These are phyloP conservation scores for Turritis glabra DNA, from an alignment of 345 rosid genomes.

Conservation along the genomic window DNA sequence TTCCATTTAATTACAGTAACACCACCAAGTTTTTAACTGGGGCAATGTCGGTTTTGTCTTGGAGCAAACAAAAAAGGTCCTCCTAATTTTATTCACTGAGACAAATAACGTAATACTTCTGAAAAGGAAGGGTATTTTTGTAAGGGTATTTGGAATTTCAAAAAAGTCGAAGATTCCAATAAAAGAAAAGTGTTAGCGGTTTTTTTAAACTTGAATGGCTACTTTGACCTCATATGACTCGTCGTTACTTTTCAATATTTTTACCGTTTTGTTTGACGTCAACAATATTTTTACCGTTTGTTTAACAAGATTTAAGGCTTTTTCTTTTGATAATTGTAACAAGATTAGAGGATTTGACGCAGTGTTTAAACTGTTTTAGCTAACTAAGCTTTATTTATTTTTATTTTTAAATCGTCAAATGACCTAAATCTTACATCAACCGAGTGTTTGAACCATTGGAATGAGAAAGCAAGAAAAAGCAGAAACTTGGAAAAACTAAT, in stretches of 20 bases:
- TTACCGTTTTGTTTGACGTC: neutral
- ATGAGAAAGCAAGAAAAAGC: neutral
- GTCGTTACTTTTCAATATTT: neutral
- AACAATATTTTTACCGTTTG: neutral
- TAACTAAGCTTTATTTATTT: neutral
- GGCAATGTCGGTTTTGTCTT: conserved; percentile 5
- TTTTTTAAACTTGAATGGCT: conserved; percentile 5
- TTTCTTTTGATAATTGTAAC: neutral
- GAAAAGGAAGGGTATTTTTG: conserved; percentile 3
- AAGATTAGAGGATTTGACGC: conserved; percentile 10
- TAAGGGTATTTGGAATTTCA: neutral
- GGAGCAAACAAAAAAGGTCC: neutral
- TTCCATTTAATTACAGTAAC: conserved; percentile 9
- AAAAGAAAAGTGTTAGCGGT: conserved; percentile 5
- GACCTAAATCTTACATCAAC: neutral
- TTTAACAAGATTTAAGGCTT: no score
- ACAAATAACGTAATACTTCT: neutral
- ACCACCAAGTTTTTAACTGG: conserved; percentile 8
- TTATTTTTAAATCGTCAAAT: no score
- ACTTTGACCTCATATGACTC: conserved; percentile 35
- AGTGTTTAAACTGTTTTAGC: neutral
- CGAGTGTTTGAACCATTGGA: neutral
- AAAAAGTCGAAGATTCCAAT: conserved; percentile 29
- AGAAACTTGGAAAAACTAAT: neutral
- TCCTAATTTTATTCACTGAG: neutral